Evolutionary conservation across 805 yeast genomes (phyloP).

Genomic region (Candida vaughaniae): DNA sequence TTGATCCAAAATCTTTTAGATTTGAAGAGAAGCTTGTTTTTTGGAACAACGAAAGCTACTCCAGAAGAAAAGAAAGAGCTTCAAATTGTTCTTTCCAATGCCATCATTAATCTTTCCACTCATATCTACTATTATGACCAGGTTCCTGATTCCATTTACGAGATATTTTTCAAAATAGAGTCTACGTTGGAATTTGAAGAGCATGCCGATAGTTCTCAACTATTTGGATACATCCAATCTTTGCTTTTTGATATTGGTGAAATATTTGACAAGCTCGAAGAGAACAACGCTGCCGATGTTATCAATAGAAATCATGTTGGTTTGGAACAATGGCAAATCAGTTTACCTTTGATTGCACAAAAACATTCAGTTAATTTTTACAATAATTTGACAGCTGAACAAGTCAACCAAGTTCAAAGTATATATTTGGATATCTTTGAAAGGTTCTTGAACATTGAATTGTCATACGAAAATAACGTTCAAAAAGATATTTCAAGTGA

Average conservation of each 20-base stretch:
- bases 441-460: slow-evolving; percentile 34
- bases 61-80: slow-evolving; percentile 26
- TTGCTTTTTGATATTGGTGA: slow-evolving; percentile 31
- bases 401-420: slow-evolving; percentile 33
- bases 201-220: slow-evolving; percentile 7
- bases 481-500: slow-evolving; percentile 4
- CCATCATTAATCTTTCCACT: slow-evolving; percentile 68
- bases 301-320: slow-evolving; percentile 45
- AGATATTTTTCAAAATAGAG: slow-evolving; percentile 51
- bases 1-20: slow-evolving; percentile 58
- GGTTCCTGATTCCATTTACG: slow-evolving; percentile 75
- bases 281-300: slow-evolving; percentile 16
- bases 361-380: slow-evolving; percentile 18
- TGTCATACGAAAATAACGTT: slow-evolving; percentile 11
- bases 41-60: slow-evolving; percentile 22
- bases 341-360: slow-evolving; percentile 27
- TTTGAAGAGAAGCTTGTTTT: slow-evolving; percentile 43
- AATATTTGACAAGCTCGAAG: slow-evolving; percentile 27
- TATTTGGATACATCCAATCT: slow-evolving; percentile 22
- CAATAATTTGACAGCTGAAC: slow-evolving; percentile 19
- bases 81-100: slow-evolving; percentile 46
- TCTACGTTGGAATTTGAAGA: slow-evolving; percentile 20
- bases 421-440: slow-evolving; percentile 40
- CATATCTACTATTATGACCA: slow-evolving; percentile 88
- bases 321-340: slow-evolving; percentile 43